These are phyloP conservation scores for Obba rivulosa DNA, from an alignment of 768 basidiomycete species.

Conservation along the genomic window DNA sequence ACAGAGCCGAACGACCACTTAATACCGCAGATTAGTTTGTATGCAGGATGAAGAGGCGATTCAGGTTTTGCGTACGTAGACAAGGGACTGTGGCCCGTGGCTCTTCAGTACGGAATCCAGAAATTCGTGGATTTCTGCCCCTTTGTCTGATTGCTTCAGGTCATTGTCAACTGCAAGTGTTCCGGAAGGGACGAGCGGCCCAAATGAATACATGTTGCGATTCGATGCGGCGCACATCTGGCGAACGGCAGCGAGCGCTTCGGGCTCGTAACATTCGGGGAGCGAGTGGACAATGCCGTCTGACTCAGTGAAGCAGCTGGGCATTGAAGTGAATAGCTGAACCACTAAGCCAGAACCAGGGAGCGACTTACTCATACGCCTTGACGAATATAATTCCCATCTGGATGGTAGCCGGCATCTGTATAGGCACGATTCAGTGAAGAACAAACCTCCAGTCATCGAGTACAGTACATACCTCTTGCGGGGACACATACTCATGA, in stretches of 20 bases:
- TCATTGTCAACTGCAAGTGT: constrained; percentile 2
- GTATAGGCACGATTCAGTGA: too few species aligned
- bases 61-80: constrained; percentile 14
- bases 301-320: neutral
- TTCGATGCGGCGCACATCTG: constrained; percentile 12
- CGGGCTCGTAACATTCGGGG: constrained; percentile 13
- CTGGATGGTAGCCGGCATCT: too few species aligned
- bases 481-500: constrained; percentile 13
- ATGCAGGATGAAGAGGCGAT: constrained; percentile 14
- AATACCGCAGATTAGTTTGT: constrained; percentile 5
- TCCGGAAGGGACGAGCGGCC: constrained; percentile 10
- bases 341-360: too few species aligned
- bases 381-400: too few species aligned
- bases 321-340: too few species aligned
- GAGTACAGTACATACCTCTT: constrained; percentile 9
- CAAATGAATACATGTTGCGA: constrained; percentile 9
- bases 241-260: constrained; percentile 6
- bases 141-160: constrained; percentile 6
- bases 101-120: constrained; percentile 9
- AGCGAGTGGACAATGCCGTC: constrained; percentile 15
- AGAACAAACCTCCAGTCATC: too few species aligned
- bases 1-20: constrained; percentile 19
- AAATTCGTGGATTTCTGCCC: constrained; percentile 9
- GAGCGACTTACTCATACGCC: too few species aligned
- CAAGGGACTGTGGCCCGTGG: constrained; percentile 13